Evolutionary conservation across 2,329 filamentous ascomycete species (phyloP).

Genomic region (Pseudogymnoascus sp.): DNA sequence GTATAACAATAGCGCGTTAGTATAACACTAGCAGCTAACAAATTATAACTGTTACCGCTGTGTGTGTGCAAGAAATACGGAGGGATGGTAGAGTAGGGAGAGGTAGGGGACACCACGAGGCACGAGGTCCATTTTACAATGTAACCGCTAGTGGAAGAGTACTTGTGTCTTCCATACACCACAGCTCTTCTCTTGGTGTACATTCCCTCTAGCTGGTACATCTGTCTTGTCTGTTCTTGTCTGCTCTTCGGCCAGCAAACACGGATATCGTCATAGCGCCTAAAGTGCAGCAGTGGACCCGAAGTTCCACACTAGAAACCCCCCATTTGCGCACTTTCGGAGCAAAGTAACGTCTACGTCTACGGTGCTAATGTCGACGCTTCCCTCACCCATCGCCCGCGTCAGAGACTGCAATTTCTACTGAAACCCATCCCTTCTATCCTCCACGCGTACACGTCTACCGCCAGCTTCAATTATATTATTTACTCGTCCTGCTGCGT

Average conservation of each 20-base stretch:
- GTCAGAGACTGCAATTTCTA: constrained; percentile 7
- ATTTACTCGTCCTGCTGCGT: not conserved
- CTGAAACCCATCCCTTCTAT: not conserved
- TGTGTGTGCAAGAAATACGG: no score
- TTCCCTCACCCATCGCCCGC: not conserved
- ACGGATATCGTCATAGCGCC: constrained; percentile 6
- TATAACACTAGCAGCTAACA: not conserved
- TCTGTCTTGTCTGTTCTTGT: not conserved
- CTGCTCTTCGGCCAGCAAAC: not conserved
- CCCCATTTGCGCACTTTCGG: not conserved
- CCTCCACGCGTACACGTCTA: not conserved
- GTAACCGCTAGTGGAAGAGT: not conserved
- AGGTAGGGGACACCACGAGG: not conserved
- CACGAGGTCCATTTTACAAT: not conserved
- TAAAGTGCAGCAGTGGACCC: not conserved
- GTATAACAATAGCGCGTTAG: not conserved
- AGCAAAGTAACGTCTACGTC: not conserved
- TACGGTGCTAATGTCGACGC: not conserved
- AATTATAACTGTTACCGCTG: not conserved
- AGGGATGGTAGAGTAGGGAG: not conserved
- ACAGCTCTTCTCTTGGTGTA: not conserved
- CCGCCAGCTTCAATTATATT: not conserved
- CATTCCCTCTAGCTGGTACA: not conserved
- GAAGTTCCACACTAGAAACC: not conserved
- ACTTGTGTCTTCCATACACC: not conserved